phyloP scores from a whole-genome alignment of 2,329 filamentous ascomycete genomes.

The Fonsecaea monophora region DNA sequence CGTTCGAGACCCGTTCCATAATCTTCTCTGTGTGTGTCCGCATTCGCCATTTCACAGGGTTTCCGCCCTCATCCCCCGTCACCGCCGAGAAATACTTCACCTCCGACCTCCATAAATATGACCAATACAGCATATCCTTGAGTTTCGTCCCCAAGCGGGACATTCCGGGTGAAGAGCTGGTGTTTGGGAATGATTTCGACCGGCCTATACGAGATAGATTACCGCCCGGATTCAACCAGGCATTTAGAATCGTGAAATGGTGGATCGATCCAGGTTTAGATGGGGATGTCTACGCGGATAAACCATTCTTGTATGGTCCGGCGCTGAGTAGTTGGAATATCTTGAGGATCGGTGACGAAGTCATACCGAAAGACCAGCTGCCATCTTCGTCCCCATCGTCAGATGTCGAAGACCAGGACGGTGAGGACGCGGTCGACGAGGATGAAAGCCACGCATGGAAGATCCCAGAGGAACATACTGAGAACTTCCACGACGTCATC shows the following conservation, averaged over 20 bases:
- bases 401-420: not conserved
- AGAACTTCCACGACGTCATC: constrained; percentile 58
- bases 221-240: constrained; percentile 84
- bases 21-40: constrained; percentile 77
- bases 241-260: constrained; percentile 85
- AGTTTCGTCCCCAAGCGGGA: constrained; percentile 73
- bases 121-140: constrained; percentile 86
- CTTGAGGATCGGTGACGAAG: constrained; percentile 61
- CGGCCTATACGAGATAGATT: constrained; percentile 84
- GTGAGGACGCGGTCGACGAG: not conserved
- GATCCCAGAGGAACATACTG: constrained; percentile 37
- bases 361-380: constrained; percentile 31
- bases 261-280: constrained; percentile 90
- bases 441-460: constrained; percentile 36
- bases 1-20: constrained; percentile 68
- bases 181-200: constrained; percentile 97
- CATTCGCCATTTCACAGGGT: constrained; percentile 70
- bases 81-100: constrained; percentile 78
- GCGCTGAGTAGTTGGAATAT: constrained; percentile 81
- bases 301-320: constrained; percentile 84
- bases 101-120: constrained; percentile 69
- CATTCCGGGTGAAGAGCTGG: constrained; percentile 73
- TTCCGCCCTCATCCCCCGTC: constrained; percentile 71
- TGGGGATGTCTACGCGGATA: constrained; percentile 85
- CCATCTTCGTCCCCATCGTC: not conserved